These are phyloP conservation scores for Pigoraptor vietnamica DNA, from an alignment of 78 protist genomes.

Conservation along the genomic window DNA sequence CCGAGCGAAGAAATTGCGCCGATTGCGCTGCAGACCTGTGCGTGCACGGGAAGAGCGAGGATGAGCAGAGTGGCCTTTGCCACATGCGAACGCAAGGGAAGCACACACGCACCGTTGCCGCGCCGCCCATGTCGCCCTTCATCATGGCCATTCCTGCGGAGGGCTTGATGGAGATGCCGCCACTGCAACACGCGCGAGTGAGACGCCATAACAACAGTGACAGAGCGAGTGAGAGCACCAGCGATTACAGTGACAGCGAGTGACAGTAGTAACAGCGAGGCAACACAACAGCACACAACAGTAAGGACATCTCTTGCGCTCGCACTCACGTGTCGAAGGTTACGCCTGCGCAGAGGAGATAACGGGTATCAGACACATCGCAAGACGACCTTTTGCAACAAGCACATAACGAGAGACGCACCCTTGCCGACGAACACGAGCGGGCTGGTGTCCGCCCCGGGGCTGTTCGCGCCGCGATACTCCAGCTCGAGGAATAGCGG, in stretches of 20 bases:
- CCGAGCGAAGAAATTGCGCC: slow-evolving; percentile 21
- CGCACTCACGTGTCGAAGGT: background rate
- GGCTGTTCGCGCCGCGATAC: background rate
- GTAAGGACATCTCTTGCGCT: background rate
- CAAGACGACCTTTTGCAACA: no score
- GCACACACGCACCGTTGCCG: slow-evolving; percentile 47
- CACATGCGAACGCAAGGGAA: background rate
- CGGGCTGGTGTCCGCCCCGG: background rate
- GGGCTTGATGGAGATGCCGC: slow-evolving; percentile 74
- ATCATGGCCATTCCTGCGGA: slow-evolving; percentile 63
- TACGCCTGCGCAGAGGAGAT: background rate
- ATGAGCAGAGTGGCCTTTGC: background rate
- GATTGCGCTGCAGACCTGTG: slow-evolving; percentile 20
- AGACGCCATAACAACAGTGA: no score
- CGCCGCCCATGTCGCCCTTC: slow-evolving; percentile 87
- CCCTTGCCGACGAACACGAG: slow-evolving; percentile 77
- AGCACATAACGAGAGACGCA: no score
- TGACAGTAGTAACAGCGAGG: no score
- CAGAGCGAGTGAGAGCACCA: no score
- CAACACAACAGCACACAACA: background rate
- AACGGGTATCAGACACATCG: no score
- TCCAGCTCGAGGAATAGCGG: background rate
- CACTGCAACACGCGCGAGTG: slow-evolving; percentile 73
- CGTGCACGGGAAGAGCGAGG: background rate
- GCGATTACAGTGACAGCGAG: no score